Percentiles rank a stretch among this genome's conserved stretches.
These are phyloP conservation scores for Colletotrichum sp. DNA, from an alignment of 2,329 filamentous ascomycete genomes.

Conservation along the genomic window DNA sequence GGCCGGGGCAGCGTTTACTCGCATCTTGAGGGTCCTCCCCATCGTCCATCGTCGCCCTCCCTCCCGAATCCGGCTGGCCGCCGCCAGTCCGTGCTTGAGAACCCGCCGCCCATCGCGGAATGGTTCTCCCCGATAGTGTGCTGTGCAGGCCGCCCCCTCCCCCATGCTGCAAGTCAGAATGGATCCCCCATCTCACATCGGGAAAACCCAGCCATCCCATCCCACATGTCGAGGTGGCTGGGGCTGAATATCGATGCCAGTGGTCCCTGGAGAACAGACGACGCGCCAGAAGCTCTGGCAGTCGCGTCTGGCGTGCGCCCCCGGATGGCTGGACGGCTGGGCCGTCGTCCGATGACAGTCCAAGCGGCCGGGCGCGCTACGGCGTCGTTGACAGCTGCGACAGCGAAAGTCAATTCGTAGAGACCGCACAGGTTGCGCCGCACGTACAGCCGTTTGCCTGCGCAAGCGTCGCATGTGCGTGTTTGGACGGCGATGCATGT, in stretches of 20 bases:
- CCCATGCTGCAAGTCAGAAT: not conserved
- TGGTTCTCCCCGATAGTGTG: not conserved
- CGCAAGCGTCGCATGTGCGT: not conserved
- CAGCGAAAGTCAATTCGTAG: not conserved
- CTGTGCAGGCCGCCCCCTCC: not conserved
- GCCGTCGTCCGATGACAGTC: not conserved
- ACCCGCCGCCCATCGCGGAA: not conserved
- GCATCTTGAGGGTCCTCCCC: not conserved
- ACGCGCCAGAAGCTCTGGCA: not conserved
- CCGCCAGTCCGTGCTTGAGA: not conserved
- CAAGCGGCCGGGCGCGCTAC: not conserved
- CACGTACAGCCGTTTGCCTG: not conserved
- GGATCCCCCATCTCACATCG: not conserved
- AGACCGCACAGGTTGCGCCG: not conserved
- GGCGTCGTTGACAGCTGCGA: not conserved
- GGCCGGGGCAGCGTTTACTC: not conserved
- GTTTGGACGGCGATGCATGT: not conserved
- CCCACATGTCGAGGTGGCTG: not conserved
- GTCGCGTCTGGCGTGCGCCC: not conserved
- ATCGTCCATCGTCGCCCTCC: not conserved
- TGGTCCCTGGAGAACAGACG: not conserved
- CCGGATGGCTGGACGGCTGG: not conserved
- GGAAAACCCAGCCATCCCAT: not conserved
- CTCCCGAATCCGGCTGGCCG: not conserved
- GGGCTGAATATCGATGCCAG: not conserved